Conservation (phyloP, 1,284 basidiomycete genomes). For the Afroboletus lepidellus region DNA sequence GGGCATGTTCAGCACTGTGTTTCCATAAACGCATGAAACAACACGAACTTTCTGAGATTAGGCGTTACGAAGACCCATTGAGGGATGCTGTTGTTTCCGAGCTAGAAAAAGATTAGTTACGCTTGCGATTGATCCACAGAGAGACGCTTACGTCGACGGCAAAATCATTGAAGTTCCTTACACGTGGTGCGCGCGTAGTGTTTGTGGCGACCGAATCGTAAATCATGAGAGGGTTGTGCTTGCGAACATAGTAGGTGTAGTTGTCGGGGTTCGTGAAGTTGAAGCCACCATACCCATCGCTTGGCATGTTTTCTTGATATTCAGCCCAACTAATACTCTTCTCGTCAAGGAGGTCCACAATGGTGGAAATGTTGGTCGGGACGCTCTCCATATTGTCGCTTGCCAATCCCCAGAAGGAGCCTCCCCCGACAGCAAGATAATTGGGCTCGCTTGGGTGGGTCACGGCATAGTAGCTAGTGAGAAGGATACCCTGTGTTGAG, state of each 20-base stretch:
- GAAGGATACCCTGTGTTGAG: conserved; percentile 49
- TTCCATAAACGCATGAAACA: not conserved
- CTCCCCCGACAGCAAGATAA: conserved; percentile 51
- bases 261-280: conserved; percentile 46
- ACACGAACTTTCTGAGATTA: conserved; percentile 42
- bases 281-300: conserved; percentile 47
- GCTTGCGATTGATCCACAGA: conserved; percentile 43
- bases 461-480: conserved; percentile 53
- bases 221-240: conserved; percentile 60
- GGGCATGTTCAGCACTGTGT: conserved; percentile 18
- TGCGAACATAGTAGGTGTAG: conserved; percentile 55
- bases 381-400: conserved; percentile 44
- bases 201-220: conserved; percentile 48
- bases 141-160: conserved; percentile 50
- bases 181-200: conserved; percentile 42
- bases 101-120: conserved; percentile 8
- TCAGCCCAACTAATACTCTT: conserved; percentile 55
- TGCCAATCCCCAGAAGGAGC: conserved; percentile 59
- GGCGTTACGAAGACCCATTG: conserved; percentile 68
- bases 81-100: conserved; percentile 46
- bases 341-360: conserved; percentile 64
- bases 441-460: conserved; percentile 71
- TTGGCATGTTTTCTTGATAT: conserved; percentile 64
- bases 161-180: conserved; percentile 72
- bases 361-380: conserved; percentile 47